Conservation (phyloP, 345 rosid species). For the Jatropha curcas region DNA sequence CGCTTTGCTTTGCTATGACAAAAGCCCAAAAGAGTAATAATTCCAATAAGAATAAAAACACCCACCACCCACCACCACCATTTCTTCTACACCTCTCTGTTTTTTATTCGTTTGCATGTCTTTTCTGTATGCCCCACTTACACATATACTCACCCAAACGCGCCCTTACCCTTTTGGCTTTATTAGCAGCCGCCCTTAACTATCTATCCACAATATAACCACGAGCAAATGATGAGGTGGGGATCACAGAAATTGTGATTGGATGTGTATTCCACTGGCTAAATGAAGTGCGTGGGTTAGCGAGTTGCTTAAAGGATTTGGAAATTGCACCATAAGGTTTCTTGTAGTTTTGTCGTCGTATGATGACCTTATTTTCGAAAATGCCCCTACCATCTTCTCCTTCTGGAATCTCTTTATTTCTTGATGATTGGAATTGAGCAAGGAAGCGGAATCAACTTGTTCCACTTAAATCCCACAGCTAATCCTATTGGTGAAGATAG, state of each 20-base stretch:
- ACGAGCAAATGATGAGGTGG: conserved; percentile 1
- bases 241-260: no score
- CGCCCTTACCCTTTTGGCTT: conserved; percentile 6
- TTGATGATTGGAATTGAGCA: no score
- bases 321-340: not conserved
- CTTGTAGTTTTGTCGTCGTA: not conserved
- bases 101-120: not conserved
- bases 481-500: no score
- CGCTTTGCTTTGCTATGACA: no score
- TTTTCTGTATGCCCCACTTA: not conserved
- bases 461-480: no score
- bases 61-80: conserved; percentile 6
- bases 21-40: not conserved
- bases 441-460: no score
- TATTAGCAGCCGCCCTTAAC: conserved; percentile 39
- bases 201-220: conserved; percentile 27
- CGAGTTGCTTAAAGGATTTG: not conserved
- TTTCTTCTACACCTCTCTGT: not conserved
- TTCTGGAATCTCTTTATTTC: no score
- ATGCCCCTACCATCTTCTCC: not conserved
- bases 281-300: not conserved
- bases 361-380: not conserved
- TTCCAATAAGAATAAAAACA: not conserved
- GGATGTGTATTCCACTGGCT: not conserved
- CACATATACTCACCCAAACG: not conserved